These are phyloP conservation scores for Heterobasidion parviporum DNA, from an alignment of 1,284 basidiomycete species.

Conservation along the genomic window DNA sequence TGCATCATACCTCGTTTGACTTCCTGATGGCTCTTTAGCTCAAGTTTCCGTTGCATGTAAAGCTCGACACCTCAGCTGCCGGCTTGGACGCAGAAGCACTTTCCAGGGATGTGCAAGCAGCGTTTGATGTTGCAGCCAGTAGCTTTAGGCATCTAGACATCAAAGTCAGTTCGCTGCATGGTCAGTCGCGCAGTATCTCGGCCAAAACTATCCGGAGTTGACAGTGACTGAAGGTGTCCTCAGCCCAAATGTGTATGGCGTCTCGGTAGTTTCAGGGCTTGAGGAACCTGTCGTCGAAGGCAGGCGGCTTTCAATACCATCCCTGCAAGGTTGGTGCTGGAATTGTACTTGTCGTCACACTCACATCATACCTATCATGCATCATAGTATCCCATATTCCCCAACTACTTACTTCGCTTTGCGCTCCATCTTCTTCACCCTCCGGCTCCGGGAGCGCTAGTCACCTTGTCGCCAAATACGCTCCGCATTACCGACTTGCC, in stretches of 20 bases:
- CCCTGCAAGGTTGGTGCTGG: slow-evolving; percentile 1
- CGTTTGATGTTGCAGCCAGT: slow-evolving; percentile 3
- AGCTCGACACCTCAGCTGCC: slow-evolving; percentile 26
- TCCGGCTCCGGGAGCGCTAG: slow-evolving; percentile 28
- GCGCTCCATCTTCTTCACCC: slow-evolving; percentile 23
- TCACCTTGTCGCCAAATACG: slow-evolving; percentile 64
- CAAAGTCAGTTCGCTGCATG: slow-evolving; percentile 1
- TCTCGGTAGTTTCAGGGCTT: slow-evolving; percentile 5
- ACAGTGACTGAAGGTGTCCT: background rate
- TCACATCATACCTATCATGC: background rate
- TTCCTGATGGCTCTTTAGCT: slow-evolving; percentile 24
- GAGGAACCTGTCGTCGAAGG: slow-evolving; percentile 4
- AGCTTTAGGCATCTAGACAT: slow-evolving; percentile 7
- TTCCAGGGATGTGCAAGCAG: slow-evolving; percentile 9
- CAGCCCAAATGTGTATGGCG: slow-evolving; percentile 4
- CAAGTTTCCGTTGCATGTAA: slow-evolving; percentile 44
- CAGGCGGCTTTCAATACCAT: slow-evolving; percentile 7
- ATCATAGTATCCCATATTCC: slow-evolving; percentile 28
- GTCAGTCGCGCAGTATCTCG: background rate
- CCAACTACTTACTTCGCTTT: slow-evolving; percentile 43
- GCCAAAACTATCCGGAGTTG: slow-evolving; percentile 1
- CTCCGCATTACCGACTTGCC: slow-evolving; percentile 70
- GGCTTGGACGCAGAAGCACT: slow-evolving; percentile 5
- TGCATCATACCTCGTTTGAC: background rate
- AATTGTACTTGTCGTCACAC: background rate